Evolutionary conservation across 768 basidiomycete genomes (phyloP), one percentile per base, ranked within the genome.

Genomic region (Pleurotus pulmonarius): DNA sequence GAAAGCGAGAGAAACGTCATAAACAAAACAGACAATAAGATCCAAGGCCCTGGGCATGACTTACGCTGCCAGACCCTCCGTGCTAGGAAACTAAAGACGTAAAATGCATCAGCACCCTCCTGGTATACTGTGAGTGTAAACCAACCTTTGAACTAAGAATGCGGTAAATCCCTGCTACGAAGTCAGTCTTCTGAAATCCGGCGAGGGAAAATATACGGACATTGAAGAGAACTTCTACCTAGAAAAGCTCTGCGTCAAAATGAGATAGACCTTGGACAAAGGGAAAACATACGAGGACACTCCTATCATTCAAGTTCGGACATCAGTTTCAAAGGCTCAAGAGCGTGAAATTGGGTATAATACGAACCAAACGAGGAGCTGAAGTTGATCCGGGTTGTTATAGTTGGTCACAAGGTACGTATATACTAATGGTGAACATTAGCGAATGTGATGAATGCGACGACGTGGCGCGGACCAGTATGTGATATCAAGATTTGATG

Each of bases 401-500:
- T 71, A 81, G 51, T 77, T 63, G 1, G 75, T 67, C 13, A 83
- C 65, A n/a, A 79, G 63, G 60, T 83, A 82, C 15, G 74, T 69
- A 58, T 82, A 83, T 11, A 75, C 81, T 81, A 29, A 29, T 11
- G 3, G 11, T 38, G 11, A 12, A 11, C 15, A 43, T n/a, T 11
- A 13, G 20, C 20, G 20, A n/a, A 9, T 53, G 18, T 13, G 13
- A 8, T 22, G 29, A 46, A 58, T 34, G 60, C 56, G 55, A 5
- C 18, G 24, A 24, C 48, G n/a, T 24, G 24, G n/a, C 13, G n/a
- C 22, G 39, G 57, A 78, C 83, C 63, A 4, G 71, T 68, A 56
- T 83, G 78, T 1, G 75, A 68, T 18, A 85, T 75, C 22, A 83
- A 59, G 1, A 62, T 67, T n/a, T 82, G 72, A 61, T 83, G 81